Evolutionary conservation across 164 flowering plant species (phyloP).

Genomic region (Nymphaea thermarum): DNA sequence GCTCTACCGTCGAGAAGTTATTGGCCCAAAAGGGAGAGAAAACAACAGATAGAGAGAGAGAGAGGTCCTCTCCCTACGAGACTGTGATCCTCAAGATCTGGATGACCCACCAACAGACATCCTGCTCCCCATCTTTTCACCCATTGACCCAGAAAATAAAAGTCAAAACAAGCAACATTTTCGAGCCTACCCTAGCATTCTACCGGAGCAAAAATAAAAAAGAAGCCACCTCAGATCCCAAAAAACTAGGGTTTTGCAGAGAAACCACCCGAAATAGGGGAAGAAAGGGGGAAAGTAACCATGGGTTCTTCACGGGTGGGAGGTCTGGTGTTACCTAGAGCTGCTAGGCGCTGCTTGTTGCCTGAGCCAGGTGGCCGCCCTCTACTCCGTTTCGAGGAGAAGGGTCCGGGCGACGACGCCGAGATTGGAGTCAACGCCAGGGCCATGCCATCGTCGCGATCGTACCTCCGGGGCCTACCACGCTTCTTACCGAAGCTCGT

Average conservation of each 20-base stretch:
- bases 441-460: conserved; percentile 44
- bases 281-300: background rate
- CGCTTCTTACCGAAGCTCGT: conserved; percentile 17
- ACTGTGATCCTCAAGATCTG: no score
- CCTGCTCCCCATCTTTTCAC: no score
- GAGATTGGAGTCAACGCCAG: conserved; percentile 20
- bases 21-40: no score
- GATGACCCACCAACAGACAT: no score
- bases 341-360: conserved; percentile 47
- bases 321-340: conserved; percentile 28
- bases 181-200: no score
- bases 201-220: no score
- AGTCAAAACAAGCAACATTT: no score
- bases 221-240: no score
- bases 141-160: no score
- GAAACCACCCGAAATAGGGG: background rate
- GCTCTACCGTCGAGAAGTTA: no score
- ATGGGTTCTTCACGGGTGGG: background rate
- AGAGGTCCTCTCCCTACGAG: no score
- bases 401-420: conserved; percentile 11
- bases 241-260: background rate
- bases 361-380: conserved; percentile 64
- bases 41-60: no score
- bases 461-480: conserved; percentile 78
- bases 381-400: conserved; percentile 35